Conservation (phyloP, 108 stramenopile species). For the Schizochytrium sp. region DNA sequence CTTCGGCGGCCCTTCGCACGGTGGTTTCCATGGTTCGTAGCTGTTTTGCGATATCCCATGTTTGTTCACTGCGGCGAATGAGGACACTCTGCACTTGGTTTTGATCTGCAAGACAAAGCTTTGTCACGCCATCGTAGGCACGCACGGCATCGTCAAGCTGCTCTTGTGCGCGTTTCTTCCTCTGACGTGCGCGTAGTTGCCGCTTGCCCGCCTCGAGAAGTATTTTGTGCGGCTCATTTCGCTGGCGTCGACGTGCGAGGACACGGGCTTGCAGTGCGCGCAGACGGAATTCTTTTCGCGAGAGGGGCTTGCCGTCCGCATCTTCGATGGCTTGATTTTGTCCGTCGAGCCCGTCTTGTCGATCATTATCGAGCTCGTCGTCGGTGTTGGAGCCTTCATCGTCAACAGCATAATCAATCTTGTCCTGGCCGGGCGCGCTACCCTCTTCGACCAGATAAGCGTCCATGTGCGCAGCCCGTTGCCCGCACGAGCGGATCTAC, state of each 20-base stretch:
- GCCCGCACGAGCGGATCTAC: no score
- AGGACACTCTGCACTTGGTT: not conserved
- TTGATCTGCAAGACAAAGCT: not conserved
- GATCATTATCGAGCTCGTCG: no score
- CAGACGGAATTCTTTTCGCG: not conserved
- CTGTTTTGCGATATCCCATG: not conserved
- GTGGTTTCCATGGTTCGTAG: not conserved
- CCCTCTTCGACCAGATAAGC: no score
- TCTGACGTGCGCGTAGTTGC: not conserved
- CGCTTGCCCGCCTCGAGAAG: not conserved
- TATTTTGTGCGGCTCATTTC: not conserved
- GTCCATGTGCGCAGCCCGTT: no score
- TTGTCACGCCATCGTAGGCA: not conserved
- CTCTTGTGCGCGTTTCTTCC: not conserved
- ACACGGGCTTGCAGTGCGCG: not conserved
- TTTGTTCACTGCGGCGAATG: not conserved
- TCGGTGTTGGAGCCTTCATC: no score
- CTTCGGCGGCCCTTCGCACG: not conserved
- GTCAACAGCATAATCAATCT: no score
- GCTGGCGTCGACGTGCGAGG: not conserved
- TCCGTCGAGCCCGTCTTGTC: no score
- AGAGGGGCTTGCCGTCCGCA: not conserved
- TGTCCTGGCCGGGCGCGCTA: no score
- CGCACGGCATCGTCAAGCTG: not conserved
- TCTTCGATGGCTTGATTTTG: no score